Evolutionary conservation across 2,329 filamentous ascomycete genomes (phyloP), one percentile per base, ranked within the genome.

Genomic region (Aspergillus japonicus): DNA sequence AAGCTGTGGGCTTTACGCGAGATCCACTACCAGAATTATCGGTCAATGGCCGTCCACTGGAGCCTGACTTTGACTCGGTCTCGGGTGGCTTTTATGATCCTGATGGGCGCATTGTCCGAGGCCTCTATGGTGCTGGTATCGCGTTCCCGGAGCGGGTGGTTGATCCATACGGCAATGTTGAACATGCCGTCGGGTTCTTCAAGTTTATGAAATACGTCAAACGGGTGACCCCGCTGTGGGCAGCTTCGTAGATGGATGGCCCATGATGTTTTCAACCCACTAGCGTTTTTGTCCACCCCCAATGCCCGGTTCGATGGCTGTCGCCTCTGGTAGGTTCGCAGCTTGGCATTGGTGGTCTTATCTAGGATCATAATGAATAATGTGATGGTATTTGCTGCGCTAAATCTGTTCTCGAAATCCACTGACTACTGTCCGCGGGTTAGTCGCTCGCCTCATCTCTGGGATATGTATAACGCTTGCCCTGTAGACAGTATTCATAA

Each of bases 191-290:
- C 54, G 86, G 86, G 0, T 82, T 88, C 68, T 86, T 79, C 68
- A 88, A 89, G 73, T 88, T 89, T 64, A 87, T 88, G 85, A 85
- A 81, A 50, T 87, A 83, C 65, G 71, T 86, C 56, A 83, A 83
- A 72, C 80, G 77, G 61, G 84, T 85, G 4, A 75, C 79, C 21
- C 83, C 82, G 16, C 71, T 75, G 19, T 87, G 85, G 85, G 51
- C 62, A 23, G 39, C 39, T 19, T 60, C 57, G 16, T 61, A 53
- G 39, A 6, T 12, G 29, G n/a, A 35, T 23, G 21, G 24, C 23
- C 19, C 29, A 29, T 29, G 21, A 11, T 3, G 4, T 29, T 42
- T 14, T 16, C 21, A 42, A 23, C 24, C 33, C 23, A 21, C 33
- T 23, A 33, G 23, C 21, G 48, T 50, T 19, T 42, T 52, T 44